Base-by-base conservation (phyloP, 2,329 filamentous ascomycete species). In the Ascochyta viciae-villosae region DNA sequence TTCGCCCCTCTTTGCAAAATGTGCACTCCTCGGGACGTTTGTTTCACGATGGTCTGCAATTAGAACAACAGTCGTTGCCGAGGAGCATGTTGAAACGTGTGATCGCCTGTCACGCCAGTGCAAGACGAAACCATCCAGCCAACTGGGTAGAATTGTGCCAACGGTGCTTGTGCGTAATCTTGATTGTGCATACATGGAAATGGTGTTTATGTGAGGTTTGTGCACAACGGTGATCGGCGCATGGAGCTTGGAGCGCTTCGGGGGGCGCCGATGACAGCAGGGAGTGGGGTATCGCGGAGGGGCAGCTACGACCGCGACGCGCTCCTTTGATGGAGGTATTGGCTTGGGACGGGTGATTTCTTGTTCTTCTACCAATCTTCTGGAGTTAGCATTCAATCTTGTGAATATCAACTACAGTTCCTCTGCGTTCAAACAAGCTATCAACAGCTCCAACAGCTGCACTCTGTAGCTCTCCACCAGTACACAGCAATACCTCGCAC, bases 201-300 rank as follows among this genome's bases (percentile, higher is more conserved):
- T n/a, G 12, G 29, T 16, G n/a, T 35, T 33, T 15, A 29, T 31
- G 33, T 35, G 31, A n/a, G 39, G 35, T 35, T 31, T 24, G 48
- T 43, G 46, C 53, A 50, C 15, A 43, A 42, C 53, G 53, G 53
- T 37, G 53, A 51, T 51, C 48, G 53, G 53, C 53, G 53, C 38
- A 37, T 41, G 22, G 39, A 27, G 39, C 39, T 41, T 47, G 42
- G 47, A 56, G 47, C 27, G 6, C 27, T 26, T 40, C 47, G 47
- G 53, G 46, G 47, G 43, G 50, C 37, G 39, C 53, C 53, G 53
- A 56, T 37, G 19, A 39, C 13, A 23, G 24, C 16, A 5, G 15
- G 13, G 26, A 47, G 53, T 56, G 53, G 53, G 42, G 53, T 50
- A 41, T 24, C 49, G 46, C 39, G 42, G 53, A 56, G 53, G 53